A percentile compares a stretch with the other conserved stretches of the same genome.
Evolutionary conservation across 306 rosid genomes (phyloP).

Genomic region (Vigna reflexopilosa): DNA sequence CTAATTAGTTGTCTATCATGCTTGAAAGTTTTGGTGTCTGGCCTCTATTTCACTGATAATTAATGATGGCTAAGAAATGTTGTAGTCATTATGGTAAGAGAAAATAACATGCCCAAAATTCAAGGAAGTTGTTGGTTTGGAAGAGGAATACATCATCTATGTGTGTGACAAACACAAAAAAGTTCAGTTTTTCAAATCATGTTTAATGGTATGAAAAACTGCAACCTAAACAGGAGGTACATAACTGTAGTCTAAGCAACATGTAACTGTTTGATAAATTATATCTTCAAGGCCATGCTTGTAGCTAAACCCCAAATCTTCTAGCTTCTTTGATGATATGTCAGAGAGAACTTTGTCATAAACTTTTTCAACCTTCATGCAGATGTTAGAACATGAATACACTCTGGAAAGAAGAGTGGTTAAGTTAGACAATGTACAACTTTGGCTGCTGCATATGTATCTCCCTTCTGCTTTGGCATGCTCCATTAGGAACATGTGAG

Average conservation of each 20-base stretch:
- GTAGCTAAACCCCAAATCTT: slow-evolving; percentile 72
- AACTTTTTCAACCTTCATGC: slow-evolving; percentile 52
- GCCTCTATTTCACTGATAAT: slow-evolving; percentile 17
- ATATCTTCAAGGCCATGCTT: slow-evolving; percentile 71
- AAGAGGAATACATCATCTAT: slow-evolving; percentile 35
- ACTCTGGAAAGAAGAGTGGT: slow-evolving; percentile 52
- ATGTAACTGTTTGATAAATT: slow-evolving; percentile 55
- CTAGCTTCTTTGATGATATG: slow-evolving; percentile 74
- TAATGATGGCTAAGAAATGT: slow-evolving; percentile 34
- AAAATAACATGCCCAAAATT: slow-evolving; percentile 13
- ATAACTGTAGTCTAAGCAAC: slow-evolving; percentile 59
- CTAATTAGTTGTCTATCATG: slow-evolving; percentile 22
- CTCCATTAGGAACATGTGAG: slow-evolving; percentile 85
- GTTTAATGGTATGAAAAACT: slow-evolving; percentile 7
- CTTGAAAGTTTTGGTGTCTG: slow-evolving; percentile 17
- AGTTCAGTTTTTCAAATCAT: slow-evolving; percentile 19
- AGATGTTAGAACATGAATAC: slow-evolving; percentile 50
- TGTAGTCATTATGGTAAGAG: slow-evolving; percentile 3
- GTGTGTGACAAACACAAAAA: background rate
- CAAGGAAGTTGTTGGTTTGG: slow-evolving; percentile 16
- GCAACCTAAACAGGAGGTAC: slow-evolving; percentile 45
- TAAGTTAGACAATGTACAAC: slow-evolving; percentile 55
- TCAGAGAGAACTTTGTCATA: slow-evolving; percentile 49
- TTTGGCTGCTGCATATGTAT: slow-evolving; percentile 68
- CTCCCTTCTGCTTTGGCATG: slow-evolving; percentile 66